phyloP scores from a whole-genome alignment of 371 early-diverging fungal genomes.

The Capillidium heterosporum region DNA sequence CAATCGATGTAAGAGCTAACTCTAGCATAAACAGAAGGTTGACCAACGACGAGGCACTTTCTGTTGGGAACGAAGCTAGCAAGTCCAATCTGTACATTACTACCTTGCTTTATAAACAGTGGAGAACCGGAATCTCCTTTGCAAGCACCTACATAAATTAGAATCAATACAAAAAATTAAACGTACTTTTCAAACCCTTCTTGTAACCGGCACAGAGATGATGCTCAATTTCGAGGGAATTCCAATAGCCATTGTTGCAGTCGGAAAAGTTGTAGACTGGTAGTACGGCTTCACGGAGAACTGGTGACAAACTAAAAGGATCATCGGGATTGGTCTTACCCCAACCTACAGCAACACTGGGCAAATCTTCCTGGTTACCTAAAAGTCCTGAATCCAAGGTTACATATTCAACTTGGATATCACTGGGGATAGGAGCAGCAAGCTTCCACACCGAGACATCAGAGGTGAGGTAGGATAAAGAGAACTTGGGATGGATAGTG shows the following conservation, averaged over 20 bases:
- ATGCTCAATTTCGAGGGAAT: neutral
- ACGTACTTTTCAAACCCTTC: neutral
- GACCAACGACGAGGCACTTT: neutral
- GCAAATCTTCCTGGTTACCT: neutral
- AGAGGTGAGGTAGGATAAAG: neutral
- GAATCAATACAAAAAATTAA: neutral
- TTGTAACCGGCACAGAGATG: neutral
- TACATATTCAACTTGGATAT: neutral
- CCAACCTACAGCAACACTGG: neutral
- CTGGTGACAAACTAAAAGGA: neutral
- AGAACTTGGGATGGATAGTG: neutral
- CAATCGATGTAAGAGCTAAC: too few species aligned
- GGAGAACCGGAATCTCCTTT: neutral
- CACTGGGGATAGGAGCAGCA: neutral
- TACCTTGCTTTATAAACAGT: neutral
- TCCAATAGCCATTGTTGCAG: neutral
- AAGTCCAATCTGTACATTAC: neutral
- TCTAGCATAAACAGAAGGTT: neutral
- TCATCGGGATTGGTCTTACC: neutral
- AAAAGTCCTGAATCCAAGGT: neutral
- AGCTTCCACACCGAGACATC: neutral
- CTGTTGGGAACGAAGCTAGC: neutral
- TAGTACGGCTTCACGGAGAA: neutral
- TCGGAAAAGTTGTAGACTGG: neutral
- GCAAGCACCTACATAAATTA: neutral